These are phyloP conservation scores for Starmerella floricola DNA, from an alignment of 805 yeast genomes.

Conservation along the genomic window DNA sequence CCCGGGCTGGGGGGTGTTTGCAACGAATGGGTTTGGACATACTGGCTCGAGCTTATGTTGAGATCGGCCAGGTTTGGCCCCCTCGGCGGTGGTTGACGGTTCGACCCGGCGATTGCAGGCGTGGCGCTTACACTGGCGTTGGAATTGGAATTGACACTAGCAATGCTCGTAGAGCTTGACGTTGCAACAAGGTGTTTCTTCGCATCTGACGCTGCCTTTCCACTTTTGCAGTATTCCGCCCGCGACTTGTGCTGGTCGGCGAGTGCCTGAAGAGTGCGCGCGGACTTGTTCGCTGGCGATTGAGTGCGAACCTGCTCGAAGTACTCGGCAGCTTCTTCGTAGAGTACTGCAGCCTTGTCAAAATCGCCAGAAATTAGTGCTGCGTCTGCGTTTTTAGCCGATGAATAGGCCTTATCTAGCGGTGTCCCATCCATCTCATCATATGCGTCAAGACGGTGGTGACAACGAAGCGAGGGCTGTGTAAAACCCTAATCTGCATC, in stretches of 20 bases:
- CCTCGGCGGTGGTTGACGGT: too few species aligned
- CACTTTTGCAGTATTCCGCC: constrained; percentile 27
- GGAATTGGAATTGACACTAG: constrained; percentile 17
- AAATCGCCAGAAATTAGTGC: constrained; percentile 36
- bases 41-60: too few species aligned
- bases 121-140: not conserved
- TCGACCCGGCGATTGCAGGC: too few species aligned
- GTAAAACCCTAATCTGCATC: too few species aligned
- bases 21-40: too few species aligned
- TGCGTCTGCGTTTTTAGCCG: constrained; percentile 43
- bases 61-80: too few species aligned
- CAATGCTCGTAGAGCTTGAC: constrained; percentile 16
- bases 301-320: constrained; percentile 26
- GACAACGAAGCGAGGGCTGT: too few species aligned
- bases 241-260: constrained; percentile 26
- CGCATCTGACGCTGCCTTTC: constrained; percentile 14
- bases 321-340: constrained; percentile 30
- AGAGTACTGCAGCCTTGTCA: constrained; percentile 32
- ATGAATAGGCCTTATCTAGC: constrained; percentile 36
- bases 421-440: constrained; percentile 21
- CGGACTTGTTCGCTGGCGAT: constrained; percentile 27
- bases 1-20: not conserved
- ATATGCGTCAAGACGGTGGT: not conserved
- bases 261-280: constrained; percentile 26
- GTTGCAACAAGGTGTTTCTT: constrained; percentile 1